These are phyloP conservation scores for Deuterostichococcus epilithicus DNA, from an alignment of 139 green algal species.

Conservation along the genomic window DNA sequence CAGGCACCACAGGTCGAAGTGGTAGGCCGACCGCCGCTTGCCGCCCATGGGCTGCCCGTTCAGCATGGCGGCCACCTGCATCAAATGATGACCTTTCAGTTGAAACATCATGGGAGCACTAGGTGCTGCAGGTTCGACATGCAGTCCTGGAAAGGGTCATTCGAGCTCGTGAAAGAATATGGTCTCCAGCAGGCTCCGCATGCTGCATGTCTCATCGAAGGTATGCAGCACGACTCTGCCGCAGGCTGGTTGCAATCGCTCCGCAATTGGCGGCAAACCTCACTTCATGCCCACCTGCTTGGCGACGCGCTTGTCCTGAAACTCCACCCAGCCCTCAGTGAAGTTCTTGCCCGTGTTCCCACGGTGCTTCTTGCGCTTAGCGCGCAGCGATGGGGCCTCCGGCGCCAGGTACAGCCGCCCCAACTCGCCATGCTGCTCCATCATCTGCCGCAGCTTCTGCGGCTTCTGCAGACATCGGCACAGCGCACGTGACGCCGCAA, in stretches of 20 bases:
- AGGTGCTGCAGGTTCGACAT: too few relatives aligned
- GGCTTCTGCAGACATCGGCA: conserved; percentile 65
- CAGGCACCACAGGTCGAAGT: conserved; percentile 90
- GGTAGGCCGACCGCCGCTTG: conserved; percentile 71
- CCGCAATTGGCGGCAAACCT: too few relatives aligned
- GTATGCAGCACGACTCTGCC: too few relatives aligned
- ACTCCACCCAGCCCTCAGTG: conserved; percentile 96
- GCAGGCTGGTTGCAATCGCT: too few relatives aligned
- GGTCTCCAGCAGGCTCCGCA: too few relatives aligned
- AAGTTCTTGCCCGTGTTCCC: conserved; percentile 89
- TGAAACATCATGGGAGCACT: too few relatives aligned
- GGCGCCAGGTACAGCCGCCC: conserved; percentile 84
- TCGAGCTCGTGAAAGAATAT: too few relatives aligned
- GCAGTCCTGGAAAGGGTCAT: too few relatives aligned
- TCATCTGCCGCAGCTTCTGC: conserved; percentile 83
- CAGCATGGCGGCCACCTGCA: conserved; percentile 46
- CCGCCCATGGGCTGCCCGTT: conserved; percentile 83
- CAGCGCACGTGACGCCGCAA: not conserved
- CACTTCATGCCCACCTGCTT: conserved; percentile 49
- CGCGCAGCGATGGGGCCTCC: conserved; percentile 37
- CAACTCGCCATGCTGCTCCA: conserved; percentile 72
- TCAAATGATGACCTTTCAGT: not conserved
- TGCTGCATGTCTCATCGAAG: too few relatives aligned
- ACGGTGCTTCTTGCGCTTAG: conserved; percentile 44
- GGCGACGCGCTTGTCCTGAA: conserved; percentile 86